Percentiles rank a stretch among this genome's conserved stretches.
Evolutionary conservation across 805 yeast genomes (phyloP).

Genomic region (Metschnikowia kofuensis): DNA sequence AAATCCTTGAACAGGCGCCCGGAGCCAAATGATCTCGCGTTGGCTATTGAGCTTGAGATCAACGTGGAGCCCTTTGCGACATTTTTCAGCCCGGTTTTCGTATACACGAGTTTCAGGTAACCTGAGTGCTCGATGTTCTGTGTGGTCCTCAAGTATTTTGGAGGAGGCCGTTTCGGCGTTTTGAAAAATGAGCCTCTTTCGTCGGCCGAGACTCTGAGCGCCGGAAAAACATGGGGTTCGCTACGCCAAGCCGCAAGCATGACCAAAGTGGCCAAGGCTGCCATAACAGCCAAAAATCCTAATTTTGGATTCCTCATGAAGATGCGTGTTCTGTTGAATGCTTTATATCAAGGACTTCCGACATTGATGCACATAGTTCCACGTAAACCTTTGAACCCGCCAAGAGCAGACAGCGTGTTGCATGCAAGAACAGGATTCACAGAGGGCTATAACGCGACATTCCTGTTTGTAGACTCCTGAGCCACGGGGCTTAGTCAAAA

Average conservation of each 20-base stretch:
- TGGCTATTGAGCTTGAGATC: conserved; percentile 27
- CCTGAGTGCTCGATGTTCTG: conserved; percentile 1
- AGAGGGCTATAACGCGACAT: too few relatives aligned
- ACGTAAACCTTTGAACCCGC: too few relatives aligned
- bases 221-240: background rate
- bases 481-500: too few relatives aligned
- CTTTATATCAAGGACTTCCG: too few relatives aligned
- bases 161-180: background rate
- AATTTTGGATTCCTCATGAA: background rate
- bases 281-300: background rate
- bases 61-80: conserved; percentile 9
- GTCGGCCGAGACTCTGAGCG: background rate
- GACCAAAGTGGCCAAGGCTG: background rate
- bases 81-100: background rate
- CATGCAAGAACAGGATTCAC: too few relatives aligned
- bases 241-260: background rate
- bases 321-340: too few relatives aligned
- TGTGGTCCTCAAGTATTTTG: background rate
- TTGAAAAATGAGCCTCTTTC: conserved; percentile 1
- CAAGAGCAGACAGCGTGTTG: too few relatives aligned
- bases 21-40: conserved; percentile 34
- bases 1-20: conserved; percentile 31
- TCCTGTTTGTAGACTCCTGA: too few relatives aligned
- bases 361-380: too few relatives aligned
- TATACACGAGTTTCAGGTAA: conserved; percentile 1